Evolutionary conservation across 495 filamentous ascomycete species (phyloP).

Genomic region (Trypethelium eluteriae): DNA sequence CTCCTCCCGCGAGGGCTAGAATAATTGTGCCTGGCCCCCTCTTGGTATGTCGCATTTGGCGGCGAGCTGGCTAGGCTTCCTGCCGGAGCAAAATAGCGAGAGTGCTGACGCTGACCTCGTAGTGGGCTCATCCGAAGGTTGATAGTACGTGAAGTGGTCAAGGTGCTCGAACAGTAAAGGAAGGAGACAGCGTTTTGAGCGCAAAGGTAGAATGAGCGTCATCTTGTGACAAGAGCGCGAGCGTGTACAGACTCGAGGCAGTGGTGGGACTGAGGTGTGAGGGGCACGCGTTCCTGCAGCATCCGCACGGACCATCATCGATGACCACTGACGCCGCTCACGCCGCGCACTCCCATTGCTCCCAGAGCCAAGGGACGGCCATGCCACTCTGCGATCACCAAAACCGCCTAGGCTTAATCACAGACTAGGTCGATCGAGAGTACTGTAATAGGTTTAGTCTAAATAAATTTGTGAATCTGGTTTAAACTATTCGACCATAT

Average conservation of each 20-base stretch:
- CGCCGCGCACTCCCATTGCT: no score
- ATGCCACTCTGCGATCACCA: no score
- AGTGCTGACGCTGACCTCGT: background rate
- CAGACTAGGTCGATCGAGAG: no score
- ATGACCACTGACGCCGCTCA: background rate
- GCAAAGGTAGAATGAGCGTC: no score
- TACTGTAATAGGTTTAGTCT: no score
- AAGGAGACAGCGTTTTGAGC: no score
- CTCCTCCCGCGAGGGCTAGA: background rate
- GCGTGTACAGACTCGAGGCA: background rate
- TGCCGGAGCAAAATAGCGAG: background rate
- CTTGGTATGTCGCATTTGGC: background rate
- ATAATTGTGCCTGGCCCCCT: background rate
- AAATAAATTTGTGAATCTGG: no score
- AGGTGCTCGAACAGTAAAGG: background rate
- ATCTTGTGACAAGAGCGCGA: no score
- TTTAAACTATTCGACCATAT: no score
- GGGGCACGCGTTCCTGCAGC: background rate
- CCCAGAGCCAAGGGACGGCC: no score
- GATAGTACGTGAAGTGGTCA: background rate
- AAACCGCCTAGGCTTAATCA: no score
- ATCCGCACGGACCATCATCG: background rate
- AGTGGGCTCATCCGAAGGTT: background rate
- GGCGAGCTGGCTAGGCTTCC: slow-evolving; percentile 1
- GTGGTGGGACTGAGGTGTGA: background rate